Evolutionary conservation across 352 stramenopile genomes (phyloP).

Genomic region (Pseudoperonospora humuli): DNA sequence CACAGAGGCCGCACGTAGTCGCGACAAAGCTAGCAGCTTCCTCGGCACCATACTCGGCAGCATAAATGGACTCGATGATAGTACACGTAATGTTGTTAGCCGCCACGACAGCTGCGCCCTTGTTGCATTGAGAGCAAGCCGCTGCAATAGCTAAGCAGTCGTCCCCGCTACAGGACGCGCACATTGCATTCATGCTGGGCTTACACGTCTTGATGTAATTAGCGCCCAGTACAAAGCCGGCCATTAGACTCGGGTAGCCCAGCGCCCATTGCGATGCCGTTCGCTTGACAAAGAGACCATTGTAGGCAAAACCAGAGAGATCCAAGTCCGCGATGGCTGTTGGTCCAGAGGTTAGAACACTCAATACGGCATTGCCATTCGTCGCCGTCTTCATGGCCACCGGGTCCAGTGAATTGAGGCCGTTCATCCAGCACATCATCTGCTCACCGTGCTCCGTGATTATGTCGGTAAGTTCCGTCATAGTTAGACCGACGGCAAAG

Average conservation of each 20-base stretch:
- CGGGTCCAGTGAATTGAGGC: conserved; percentile 67
- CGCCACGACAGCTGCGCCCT: conserved; percentile 29
- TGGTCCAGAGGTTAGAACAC: conserved; percentile 26
- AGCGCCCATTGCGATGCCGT: conserved; percentile 56
- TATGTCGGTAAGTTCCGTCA: conserved; percentile 14
- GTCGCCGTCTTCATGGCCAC: conserved; percentile 54
- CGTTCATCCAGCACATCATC: conserved; percentile 73
- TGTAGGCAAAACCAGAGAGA: conserved; percentile 62
- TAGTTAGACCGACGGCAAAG: conserved; percentile 25
- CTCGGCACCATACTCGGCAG: conserved; percentile 26
- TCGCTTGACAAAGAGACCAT: conserved; percentile 57
- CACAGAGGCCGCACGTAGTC: conserved; percentile 40
- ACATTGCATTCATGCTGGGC: conserved; percentile 35
- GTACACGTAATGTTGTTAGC: conserved; percentile 38
- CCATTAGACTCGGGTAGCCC: conserved; percentile 64
- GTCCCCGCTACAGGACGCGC: conserved; percentile 28
- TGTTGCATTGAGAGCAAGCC: conserved; percentile 32
- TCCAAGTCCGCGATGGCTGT: conserved; percentile 34
- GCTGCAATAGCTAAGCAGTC: conserved; percentile 29
- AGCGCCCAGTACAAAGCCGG: conserved; percentile 42
- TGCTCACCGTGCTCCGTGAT: conserved; percentile 36
- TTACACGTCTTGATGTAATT: conserved; percentile 48
- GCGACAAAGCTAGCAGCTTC: conserved; percentile 30
- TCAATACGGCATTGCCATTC: conserved; percentile 30
- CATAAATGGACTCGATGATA: conserved; percentile 35